Evolutionary conservation across 2,329 filamentous ascomycete species (phyloP), one percentile per base, ranked within the genome.

Genomic region (Apiospora kogelbergensis): DNA sequence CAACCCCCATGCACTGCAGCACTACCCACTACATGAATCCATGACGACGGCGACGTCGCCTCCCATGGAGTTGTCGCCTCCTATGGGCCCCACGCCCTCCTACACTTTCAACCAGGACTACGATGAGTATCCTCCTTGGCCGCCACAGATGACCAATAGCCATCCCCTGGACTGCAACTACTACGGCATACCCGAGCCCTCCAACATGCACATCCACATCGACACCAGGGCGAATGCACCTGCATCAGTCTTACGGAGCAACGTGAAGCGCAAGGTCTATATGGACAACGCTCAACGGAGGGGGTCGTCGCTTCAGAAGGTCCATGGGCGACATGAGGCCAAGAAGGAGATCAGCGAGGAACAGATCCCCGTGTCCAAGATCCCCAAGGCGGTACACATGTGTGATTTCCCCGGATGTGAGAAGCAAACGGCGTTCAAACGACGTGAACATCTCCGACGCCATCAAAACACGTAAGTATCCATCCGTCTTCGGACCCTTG

Each of bases 381-480:
- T 60, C 17, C 48, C 48, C 24, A 66, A 48, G 17, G 65, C 42
- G 6, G 15, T 46, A 3, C 40, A 53, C 26, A 15, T 46, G 6
- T 66, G 65, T 45, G n/a, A 46, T 17, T 66, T 20, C 68, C 10
- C 72, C 68, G 63, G 70, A 70, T 46, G 40, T 69, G 63, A 44
- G 63, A 64, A 41, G 37, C 63, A 70, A 60, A 73, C 83, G 72
- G 81, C 81, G 0, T 87, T 85, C 70, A 83, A 84, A 72, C 81
- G 86, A 68, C 84, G 83, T 30, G 86, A 89, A 75, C 86, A 89
- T 71, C 77, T 88, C 22, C 88, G 88, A 78, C 81, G 86, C 37
- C 86, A 89, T 74, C 80, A 84, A 66, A 81, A 81, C 67, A 84
- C 84, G 65, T 66, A 66, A 1, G 65, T 33, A 1, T 37, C 22